These are phyloP conservation scores for Beauveria caledonica DNA, from an alignment of 2,329 filamentous ascomycete genomes.

Conservation along the genomic window DNA sequence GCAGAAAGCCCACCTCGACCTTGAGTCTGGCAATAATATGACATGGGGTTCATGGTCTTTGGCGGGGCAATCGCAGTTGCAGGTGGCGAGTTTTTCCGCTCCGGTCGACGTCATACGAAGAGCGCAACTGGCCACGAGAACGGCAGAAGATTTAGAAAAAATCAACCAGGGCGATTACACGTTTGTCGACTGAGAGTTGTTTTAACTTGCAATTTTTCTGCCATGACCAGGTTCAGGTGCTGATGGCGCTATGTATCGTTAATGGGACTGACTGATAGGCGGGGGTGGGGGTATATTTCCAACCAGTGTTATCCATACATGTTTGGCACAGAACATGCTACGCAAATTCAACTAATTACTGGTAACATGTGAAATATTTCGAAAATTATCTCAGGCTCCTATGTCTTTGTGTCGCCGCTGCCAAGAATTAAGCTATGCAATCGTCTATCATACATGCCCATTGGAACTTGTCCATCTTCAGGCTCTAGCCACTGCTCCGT, in stretches of 20 bases:
- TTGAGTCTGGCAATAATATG: slow-evolving; percentile 9
- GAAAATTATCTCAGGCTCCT: too few species aligned
- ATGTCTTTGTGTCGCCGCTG: slow-evolving; percentile 49
- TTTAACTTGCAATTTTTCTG: neutral
- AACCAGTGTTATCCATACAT: neutral
- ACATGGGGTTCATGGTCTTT: slow-evolving; percentile 15
- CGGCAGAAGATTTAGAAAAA: neutral
- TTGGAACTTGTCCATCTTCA: slow-evolving; percentile 58
- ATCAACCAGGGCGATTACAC: neutral
- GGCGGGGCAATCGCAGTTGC: slow-evolving; percentile 24
- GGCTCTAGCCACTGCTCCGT: slow-evolving; percentile 69
- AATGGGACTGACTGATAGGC: neutral
- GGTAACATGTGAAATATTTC: too few species aligned
- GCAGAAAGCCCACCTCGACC: slow-evolving; percentile 19
- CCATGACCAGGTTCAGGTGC: neutral
- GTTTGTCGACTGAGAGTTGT: neutral
- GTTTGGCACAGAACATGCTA: neutral
- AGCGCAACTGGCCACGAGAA: neutral
- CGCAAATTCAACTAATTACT: too few species aligned
- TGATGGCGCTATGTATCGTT: neutral
- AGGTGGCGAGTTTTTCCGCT: slow-evolving; percentile 25
- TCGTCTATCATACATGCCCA: slow-evolving; percentile 66
- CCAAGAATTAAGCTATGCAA: slow-evolving; percentile 72
- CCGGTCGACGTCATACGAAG: slow-evolving; percentile 9
- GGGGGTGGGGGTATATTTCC: neutral